These are phyloP conservation scores for Hysterium pulicare DNA, from an alignment of 2,329 filamentous ascomycete genomes.

Conservation along the genomic window DNA sequence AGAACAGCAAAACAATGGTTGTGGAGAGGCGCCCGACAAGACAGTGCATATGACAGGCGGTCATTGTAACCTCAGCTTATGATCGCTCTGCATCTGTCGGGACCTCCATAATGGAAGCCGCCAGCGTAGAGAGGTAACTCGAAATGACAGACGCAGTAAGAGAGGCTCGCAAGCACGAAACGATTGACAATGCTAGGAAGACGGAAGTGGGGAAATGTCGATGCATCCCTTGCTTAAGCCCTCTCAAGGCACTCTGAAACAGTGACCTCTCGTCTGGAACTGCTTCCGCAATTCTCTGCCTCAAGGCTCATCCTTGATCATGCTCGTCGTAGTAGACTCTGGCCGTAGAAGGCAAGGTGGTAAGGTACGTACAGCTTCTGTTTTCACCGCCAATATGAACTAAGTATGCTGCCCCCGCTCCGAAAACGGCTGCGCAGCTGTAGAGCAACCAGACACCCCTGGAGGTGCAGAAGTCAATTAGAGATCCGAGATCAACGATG, in stretches of 20 bases:
- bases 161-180: neutral
- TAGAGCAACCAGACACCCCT: neutral
- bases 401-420: neutral
- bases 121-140: neutral
- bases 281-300: neutral
- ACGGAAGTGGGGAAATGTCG: neutral
- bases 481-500: neutral
- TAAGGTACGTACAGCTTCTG: neutral
- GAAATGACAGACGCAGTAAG: slow-evolving; percentile 1
- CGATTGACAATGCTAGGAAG: neutral
- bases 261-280: neutral
- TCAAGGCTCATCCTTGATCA: slow-evolving; percentile 1
- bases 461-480: neutral
- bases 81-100: neutral
- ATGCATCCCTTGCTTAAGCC: slow-evolving; percentile 1
- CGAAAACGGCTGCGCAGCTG: slow-evolving; percentile 2
- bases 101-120: neutral
- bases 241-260: neutral
- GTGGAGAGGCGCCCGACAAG: neutral
- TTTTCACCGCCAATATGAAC: neutral
- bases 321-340: too few relatives aligned
- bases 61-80: neutral
- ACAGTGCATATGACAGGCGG: neutral
- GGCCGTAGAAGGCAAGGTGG: neutral
- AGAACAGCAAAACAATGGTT: neutral